Percentiles rank a stretch among this genome's conserved stretches.
phyloP scores from a whole-genome alignment of 768 basidiomycete genomes.

The Cyclocybe aegerita region DNA sequence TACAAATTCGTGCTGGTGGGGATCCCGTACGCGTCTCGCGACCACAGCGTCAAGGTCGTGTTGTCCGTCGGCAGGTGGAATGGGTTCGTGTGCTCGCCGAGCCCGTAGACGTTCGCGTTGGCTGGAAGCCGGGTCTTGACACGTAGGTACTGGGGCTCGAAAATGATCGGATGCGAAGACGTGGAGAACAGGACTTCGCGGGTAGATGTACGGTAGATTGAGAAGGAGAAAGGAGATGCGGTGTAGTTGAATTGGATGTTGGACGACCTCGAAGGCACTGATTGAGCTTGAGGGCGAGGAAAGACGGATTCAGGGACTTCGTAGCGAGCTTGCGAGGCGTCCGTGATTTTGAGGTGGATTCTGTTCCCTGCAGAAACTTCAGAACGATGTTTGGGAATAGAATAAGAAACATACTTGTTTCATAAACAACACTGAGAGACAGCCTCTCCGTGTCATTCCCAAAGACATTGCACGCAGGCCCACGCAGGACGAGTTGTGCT shows the following conservation, averaged over 20 bases:
- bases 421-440: constrained; percentile 52
- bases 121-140: constrained; percentile 61
- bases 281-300: constrained; percentile 43
- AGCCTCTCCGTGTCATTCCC: constrained; percentile 52
- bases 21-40: constrained; percentile 62
- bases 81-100: constrained; percentile 70
- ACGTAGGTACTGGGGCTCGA: constrained; percentile 76
- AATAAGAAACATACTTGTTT: constrained; percentile 42
- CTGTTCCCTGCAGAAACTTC: constrained; percentile 39
- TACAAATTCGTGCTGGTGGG: constrained; percentile 64
- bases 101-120: constrained; percentile 71
- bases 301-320: constrained; percentile 66
- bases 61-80: constrained; percentile 57
- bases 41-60: constrained; percentile 57
- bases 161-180: constrained; percentile 60
- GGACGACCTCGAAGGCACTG: constrained; percentile 29
- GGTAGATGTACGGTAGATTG: constrained; percentile 47
- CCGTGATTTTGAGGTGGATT: constrained; percentile 64
- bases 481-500: constrained; percentile 53
- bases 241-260: constrained; percentile 62
- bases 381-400: not conserved
- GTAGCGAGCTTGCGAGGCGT: constrained; percentile 48
- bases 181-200: constrained; percentile 63
- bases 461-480: constrained; percentile 56
- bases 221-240: constrained; percentile 59